Evolutionary conservation across 257 asterid genomes (phyloP).

Genomic region (Ocimum tenuiflorum): DNA sequence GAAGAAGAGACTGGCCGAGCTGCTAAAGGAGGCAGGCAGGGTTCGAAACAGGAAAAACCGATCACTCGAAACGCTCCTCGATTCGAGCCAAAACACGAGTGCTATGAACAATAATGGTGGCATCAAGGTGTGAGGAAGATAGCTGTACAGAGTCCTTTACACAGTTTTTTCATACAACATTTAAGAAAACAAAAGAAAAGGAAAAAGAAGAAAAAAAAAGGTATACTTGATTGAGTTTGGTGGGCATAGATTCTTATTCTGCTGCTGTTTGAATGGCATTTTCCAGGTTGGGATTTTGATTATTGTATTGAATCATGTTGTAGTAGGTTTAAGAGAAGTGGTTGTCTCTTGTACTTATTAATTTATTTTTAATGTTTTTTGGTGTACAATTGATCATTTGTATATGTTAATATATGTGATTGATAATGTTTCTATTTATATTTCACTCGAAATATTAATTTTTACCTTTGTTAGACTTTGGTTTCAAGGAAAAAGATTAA

Average conservation of each 20-base stretch:
- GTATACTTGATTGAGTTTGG: constrained; percentile 43
- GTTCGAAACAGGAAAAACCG: constrained; percentile 65
- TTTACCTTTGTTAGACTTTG: too few relatives aligned
- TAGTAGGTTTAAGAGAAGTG: constrained; percentile 5
- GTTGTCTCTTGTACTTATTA: constrained; percentile 19
- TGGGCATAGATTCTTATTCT: constrained; percentile 31
- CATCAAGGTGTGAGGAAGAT: constrained; percentile 43
- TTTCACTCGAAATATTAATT: neutral
- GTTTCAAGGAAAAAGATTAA: too few relatives aligned
- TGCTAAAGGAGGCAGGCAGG: constrained; percentile 73
- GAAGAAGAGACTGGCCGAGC: constrained; percentile 79
- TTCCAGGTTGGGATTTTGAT: constrained; percentile 27
- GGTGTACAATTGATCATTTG: constrained; percentile 24
- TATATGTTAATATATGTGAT: constrained; percentile 19
- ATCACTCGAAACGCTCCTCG: constrained; percentile 71
- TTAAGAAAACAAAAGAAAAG: constrained; percentile 21
- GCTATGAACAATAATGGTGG: constrained; percentile 36
- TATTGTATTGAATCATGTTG: constrained; percentile 19
- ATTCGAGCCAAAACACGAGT: constrained; percentile 43
- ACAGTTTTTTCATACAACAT: constrained; percentile 25
- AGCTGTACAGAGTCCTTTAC: constrained; percentile 42
- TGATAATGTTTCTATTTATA: neutral
- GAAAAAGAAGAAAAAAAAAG: constrained; percentile 16
- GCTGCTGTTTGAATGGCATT: constrained; percentile 30
- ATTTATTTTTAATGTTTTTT: constrained; percentile 22